These are phyloP conservation scores for Acaromyces ingoldii DNA, from an alignment of 1,284 basidiomycete species.

Conservation along the genomic window DNA sequence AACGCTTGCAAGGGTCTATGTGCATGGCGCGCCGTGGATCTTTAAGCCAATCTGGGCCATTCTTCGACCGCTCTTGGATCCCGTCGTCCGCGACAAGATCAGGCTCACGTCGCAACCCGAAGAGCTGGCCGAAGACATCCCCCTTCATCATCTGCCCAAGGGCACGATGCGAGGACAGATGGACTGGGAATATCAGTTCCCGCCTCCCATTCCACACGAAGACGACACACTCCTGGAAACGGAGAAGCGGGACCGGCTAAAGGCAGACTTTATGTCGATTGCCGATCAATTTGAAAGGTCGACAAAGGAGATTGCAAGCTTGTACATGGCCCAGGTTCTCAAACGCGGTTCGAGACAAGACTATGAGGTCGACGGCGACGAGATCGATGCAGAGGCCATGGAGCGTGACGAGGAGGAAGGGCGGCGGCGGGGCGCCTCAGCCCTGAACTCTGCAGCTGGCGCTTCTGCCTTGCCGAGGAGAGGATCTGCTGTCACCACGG, in stretches of 20 bases:
- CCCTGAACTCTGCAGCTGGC: too few relatives aligned
- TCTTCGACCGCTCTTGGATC: conserved; percentile 38
- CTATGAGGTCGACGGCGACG: conserved; percentile 9
- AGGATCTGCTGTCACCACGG: too few relatives aligned
- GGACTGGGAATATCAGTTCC: conserved; percentile 28
- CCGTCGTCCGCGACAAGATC: conserved; percentile 44
- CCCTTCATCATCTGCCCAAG: conserved; percentile 26
- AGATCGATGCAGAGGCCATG: too few relatives aligned
- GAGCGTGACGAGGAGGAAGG: too few relatives aligned
- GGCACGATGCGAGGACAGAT: conserved; percentile 28
- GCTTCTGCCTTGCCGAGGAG: too few relatives aligned
- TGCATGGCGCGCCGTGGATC: conserved; percentile 46
- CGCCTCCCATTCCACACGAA: conserved; percentile 22
- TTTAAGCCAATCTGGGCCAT: conserved; percentile 47
- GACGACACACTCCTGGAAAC: conserved; percentile 33
- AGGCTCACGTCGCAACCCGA: conserved; percentile 35
- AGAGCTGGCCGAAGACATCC: conserved; percentile 34
- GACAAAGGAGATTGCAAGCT: conserved; percentile 7
- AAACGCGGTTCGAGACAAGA: conserved; percentile 6
- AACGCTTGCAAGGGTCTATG: conserved; percentile 38
- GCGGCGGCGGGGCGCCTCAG: too few relatives aligned
- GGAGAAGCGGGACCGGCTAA: conserved; percentile 14
- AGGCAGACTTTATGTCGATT: conserved; percentile 16
- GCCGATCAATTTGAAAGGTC: conserved; percentile 35
- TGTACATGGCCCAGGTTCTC: conserved; percentile 11